Base-by-base conservation (phyloP, 331 rosid genomes). In the Prunus yedoensis region DNA sequence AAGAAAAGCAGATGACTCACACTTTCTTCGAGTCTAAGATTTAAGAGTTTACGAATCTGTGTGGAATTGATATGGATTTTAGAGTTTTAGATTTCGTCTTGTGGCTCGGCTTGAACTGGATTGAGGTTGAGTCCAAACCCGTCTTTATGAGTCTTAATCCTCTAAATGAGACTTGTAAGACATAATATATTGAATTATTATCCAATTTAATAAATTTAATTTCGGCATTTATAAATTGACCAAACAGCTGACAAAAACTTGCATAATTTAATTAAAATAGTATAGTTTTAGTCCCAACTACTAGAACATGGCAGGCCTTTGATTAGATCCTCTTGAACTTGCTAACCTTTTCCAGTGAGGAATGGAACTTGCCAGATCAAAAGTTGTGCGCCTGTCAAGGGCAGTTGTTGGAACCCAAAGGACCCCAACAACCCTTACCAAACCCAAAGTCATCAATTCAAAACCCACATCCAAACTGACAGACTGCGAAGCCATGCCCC, bases 381-480 rank as follows among this genome's bases (percentile, higher is more conserved):
- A 32, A 32, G 74, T n/a, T 5, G 5, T 70, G 12, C 9, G 61
- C 63, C 50, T 32, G 35, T 70, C 63, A 18, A 61, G 2, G 23
- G 59, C 10, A 47, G 50, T 38, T 47, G 70, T 50, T 38, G 70
- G 52, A 38, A 35, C 70, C 18, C 14, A 3, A 41, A 2, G 30
- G 50, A 49, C 49, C 58, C 59, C 20, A 67, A 23, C 60, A 49
- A 17, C 46, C 70, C 17, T 41, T 27, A 53, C 68, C 63, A 52
- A 67, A 68, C 28, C 45, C 59, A 5, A 32, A 32, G 20, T 45
- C 18, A 5, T 70, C 69, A 35, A 38, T 38, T 38, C 43, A 38
- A 6, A 70, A 80, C 77, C 80, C 67, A 69, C 52, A 73, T 8
- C 65, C 43, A 38, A 38, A 38, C 9, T 38, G 43, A 38, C 1